Conservation (phyloP, 768 basidiomycete species). For the Trametes meyenii region DNA sequence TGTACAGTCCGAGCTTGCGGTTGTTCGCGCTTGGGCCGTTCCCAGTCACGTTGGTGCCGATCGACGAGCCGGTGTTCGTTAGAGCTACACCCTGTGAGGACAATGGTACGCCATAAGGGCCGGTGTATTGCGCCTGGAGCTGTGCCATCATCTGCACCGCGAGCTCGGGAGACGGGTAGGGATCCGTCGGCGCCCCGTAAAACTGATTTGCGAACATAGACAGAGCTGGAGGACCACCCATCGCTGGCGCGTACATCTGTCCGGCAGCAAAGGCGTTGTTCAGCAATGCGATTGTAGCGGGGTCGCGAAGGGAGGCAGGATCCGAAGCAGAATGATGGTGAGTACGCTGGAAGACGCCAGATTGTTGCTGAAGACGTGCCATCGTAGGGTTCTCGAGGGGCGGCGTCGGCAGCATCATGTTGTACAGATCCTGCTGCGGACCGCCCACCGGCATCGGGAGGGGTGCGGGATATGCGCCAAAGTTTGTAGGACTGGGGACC, state of each 20-base stretch:
- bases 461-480: constrained; percentile 43
- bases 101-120: constrained; percentile 50
- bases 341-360: constrained; percentile 68
- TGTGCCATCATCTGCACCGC: constrained; percentile 61
- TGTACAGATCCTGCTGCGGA: constrained; percentile 72
- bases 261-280: constrained; percentile 56
- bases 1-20: constrained; percentile 87
- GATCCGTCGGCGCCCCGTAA: constrained; percentile 58
- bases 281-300: constrained; percentile 64
- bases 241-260: constrained; percentile 55
- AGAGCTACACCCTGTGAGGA: constrained; percentile 23
- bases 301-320: constrained; percentile 76
- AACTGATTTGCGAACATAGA: constrained; percentile 74
- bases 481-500: constrained; percentile 53
- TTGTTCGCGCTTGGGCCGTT: constrained; percentile 89
- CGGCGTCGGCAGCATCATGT: constrained; percentile 70
- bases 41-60: constrained; percentile 36
- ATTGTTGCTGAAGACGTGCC: constrained; percentile 78
- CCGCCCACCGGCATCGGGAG: constrained; percentile 70
- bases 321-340: constrained; percentile 87
- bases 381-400: constrained; percentile 64
- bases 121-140: constrained; percentile 55
- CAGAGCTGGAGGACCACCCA: constrained; percentile 50
- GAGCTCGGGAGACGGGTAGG: constrained; percentile 54
- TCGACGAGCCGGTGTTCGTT: constrained; percentile 34